Evolutionary conservation across 306 rosid species (phyloP), one percentile per base, ranked within the genome.

Genomic region (Dryas alaskensis): DNA sequence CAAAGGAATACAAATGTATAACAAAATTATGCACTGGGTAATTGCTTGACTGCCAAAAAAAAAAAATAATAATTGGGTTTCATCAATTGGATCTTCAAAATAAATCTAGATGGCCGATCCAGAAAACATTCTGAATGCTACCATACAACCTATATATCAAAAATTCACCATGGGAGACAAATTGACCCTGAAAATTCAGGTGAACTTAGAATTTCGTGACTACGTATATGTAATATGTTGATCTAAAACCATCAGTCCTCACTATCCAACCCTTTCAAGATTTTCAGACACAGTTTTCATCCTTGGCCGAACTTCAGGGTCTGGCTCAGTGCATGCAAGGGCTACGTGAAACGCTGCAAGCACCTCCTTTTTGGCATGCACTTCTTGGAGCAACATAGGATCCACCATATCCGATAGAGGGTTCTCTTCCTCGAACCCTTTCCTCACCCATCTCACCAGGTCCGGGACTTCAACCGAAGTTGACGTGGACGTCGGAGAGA

Each of bases 401-500:
- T 95, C 99, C 3, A 95, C 98, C 90, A 95, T 87, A 44, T 92
- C 97, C 57, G 99, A 92, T 37, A 95, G 78, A 0, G 99, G 97
- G 64, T 83, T 88, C 67, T 92, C 99, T 70, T 87, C 92, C 84
- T 92, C 96, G 48, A 95, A 95, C 37, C 99, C 97, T 81, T 90
- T 90, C 76, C 86, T 87, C 44, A 95, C 96, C 96, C 93, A 95
- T 67, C 98, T 89, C 72, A 90, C 99, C 37, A 95, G 60, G 67
- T 95, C 99, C 1, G 89, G 87, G 0, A 95, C 73, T 81, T 95
- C 99, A 14, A 65, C 5, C 0, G 99, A 90, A 43, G 96, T 92
- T n/a, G 99, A 95, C 13, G 93, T 78, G n/a, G 51, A 42, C 43
- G 86, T 87, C 0, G 95, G 98, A 59, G 99, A 88, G 43, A 89